phyloP scores from a whole-genome alignment of 2,329 filamentous ascomycete species.

The Fusarium citri region DNA sequence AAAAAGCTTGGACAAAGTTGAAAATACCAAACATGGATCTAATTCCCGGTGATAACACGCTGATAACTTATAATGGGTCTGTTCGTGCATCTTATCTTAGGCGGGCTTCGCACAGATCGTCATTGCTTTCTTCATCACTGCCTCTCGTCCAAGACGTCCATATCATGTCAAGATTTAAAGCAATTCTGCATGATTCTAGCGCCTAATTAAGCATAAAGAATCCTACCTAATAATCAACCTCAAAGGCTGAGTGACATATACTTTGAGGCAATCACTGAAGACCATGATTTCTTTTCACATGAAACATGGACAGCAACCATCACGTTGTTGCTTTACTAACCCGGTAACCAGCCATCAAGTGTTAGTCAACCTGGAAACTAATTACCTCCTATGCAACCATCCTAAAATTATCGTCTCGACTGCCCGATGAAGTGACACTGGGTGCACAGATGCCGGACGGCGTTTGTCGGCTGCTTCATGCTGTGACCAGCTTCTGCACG shows the following conservation, averaged over 20 bases:
- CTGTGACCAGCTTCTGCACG: constrained; percentile 20
- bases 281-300: neutral
- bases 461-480: constrained; percentile 23
- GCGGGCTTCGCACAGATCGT: neutral
- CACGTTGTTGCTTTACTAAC: neutral
- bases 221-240: neutral
- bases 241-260: neutral
- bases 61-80: neutral
- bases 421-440: constrained; percentile 23
- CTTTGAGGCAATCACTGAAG: too few relatives aligned
- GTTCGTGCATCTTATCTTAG: neutral
- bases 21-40: constrained; percentile 8
- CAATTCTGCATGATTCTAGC: too few relatives aligned
- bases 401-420: constrained; percentile 8
- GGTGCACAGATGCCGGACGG: neutral
- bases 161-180: neutral
- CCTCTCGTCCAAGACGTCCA: neutral
- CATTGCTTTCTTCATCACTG: neutral
- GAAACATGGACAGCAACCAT: neutral
- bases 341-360: neutral
- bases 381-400: neutral
- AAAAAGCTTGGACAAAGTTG: constrained; percentile 22
- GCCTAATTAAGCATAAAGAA: neutral
- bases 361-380: neutral
- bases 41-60: constrained; percentile 2